These are phyloP conservation scores for Serpula lacrymans DNA, from an alignment of 768 basidiomycete species.

Conservation along the genomic window DNA sequence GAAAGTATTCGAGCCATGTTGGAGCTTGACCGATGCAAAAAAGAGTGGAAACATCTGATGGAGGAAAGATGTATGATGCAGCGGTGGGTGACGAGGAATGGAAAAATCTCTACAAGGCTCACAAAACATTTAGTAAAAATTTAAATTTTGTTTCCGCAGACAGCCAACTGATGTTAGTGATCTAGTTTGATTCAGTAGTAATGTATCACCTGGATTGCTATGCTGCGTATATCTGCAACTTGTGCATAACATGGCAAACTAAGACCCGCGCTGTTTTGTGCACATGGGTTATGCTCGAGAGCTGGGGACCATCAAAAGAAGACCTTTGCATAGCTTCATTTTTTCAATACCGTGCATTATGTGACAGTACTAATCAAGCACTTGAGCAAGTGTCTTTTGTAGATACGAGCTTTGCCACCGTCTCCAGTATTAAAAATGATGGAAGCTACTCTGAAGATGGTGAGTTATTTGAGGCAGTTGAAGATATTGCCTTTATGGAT, in stretches of 20 bases:
- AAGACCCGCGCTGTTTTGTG: conserved; percentile 1
- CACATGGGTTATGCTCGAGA: neutral
- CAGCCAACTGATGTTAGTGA: too few relatives aligned
- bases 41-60: conserved; percentile 20
- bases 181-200: neutral
- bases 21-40: conserved; percentile 19
- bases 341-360: too few relatives aligned
- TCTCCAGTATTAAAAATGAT: too few relatives aligned
- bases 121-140: too few relatives aligned
- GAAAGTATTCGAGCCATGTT: conserved; percentile 15
- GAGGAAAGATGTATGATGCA: conserved; percentile 17
- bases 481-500: conserved; percentile 8
- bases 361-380: too few relatives aligned
- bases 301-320: conserved; percentile 5
- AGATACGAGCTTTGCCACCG: too few relatives aligned
- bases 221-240: neutral
- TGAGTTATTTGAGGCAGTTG: conserved; percentile 6
- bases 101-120: conserved; percentile 7
- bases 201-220: conserved; percentile 2
- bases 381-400: too few relatives aligned
- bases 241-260: conserved; percentile 2
- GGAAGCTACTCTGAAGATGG: neutral
- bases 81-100: conserved; percentile 28
- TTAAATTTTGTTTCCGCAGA: too few relatives aligned
- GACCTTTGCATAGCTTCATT: too few relatives aligned